phyloP scores from a whole-genome alignment of 176 grass and related monocot species.

The Ensete glaucum region DNA sequence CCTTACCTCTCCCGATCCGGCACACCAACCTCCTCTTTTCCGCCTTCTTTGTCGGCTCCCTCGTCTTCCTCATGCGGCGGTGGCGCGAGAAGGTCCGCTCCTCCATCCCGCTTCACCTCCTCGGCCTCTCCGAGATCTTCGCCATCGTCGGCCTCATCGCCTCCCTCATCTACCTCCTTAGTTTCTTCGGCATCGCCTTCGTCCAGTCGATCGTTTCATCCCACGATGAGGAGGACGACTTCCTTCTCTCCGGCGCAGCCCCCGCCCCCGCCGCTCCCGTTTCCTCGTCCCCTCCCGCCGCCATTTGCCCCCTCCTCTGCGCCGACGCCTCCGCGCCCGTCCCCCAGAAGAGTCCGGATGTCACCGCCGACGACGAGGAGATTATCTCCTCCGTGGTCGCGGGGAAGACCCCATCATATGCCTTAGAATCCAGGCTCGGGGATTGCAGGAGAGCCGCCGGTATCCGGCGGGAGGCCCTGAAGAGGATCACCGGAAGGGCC shows the following conservation, averaged over 20 bases:
- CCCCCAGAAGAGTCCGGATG: slow-evolving; percentile 42
- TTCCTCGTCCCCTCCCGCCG: neutral
- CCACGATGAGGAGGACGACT: slow-evolving; percentile 81
- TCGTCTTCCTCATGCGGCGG: slow-evolving; percentile 65
- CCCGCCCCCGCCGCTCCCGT: neutral
- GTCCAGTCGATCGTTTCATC: slow-evolving; percentile 84
- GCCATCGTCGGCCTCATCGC: slow-evolving; percentile 77
- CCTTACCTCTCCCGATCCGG: slow-evolving; percentile 69
- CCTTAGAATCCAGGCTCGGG: slow-evolving; percentile 57
- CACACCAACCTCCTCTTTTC: slow-evolving; percentile 93
- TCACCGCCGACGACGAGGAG: slow-evolving; percentile 51
- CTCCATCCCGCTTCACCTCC: slow-evolving; percentile 71
- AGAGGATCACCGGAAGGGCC: slow-evolving; percentile 45
- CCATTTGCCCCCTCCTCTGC: slow-evolving; percentile 28
- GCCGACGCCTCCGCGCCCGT: slow-evolving; percentile 26
- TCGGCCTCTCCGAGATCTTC: slow-evolving; percentile 60
- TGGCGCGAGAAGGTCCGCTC: slow-evolving; percentile 94
- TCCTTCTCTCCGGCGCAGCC: slow-evolving; percentile 17
- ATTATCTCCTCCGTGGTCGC: slow-evolving; percentile 53
- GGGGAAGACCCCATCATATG: slow-evolving; percentile 69
- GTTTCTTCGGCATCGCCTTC: slow-evolving; percentile 97
- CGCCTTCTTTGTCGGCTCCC: slow-evolving; percentile 56
- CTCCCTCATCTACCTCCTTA: slow-evolving; percentile 95
- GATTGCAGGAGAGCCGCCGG: slow-evolving; percentile 80
- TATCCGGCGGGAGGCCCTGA: slow-evolving; percentile 57